Base-by-base conservation (phyloP, 2,329 filamentous ascomycete species). In the Ophiostoma sp. region DNA sequence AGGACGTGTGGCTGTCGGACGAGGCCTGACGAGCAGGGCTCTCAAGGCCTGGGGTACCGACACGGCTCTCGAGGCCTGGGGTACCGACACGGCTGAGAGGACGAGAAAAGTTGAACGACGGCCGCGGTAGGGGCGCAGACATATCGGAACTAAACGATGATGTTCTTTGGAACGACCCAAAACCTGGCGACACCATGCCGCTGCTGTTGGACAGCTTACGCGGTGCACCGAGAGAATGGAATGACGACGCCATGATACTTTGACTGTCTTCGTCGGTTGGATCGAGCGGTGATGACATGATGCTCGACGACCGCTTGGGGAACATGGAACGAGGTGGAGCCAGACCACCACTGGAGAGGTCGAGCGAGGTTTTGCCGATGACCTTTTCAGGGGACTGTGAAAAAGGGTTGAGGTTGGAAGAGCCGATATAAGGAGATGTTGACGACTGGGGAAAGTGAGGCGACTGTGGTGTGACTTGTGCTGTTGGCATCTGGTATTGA, bases 41-140 rank as follows among this genome's bases (percentile, higher is more conserved):
- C n/a, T 89, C 85, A 72, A 83, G 79, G 62, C 75, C 79, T 16
- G 86, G 85, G 12, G 84, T 87, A 70, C 87, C 87, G 70, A 87
- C 85, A 75, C 89, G 84, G 77, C 94, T 97, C n/a, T 89, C 85
- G 72, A 83, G 79, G 62, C 75, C 79, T 16, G 86, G 85, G 12
- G 84, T 87, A 70, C 87, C 87, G 70, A 87, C 85, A 75, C 89
- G 84, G 77, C 94, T 97, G 70, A 96, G 79, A 0, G 95, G 95
- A 60, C 95, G 86, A 0, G 95, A 98, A 77, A 98, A 98, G 78
- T 99, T 98, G 79, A 96, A 94, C 0, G 90, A 87, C 0, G 92
- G 90, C 16, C 89, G 85, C 12, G 89, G 87, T 47, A 93, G 75
- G 9, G 77, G 84, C 62, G 84, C 83, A 1, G 93, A 96, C 66